Base-by-base conservation (phyloP, 2,329 filamentous ascomycete genomes). In the Ophiostoma ulmi region DNA sequence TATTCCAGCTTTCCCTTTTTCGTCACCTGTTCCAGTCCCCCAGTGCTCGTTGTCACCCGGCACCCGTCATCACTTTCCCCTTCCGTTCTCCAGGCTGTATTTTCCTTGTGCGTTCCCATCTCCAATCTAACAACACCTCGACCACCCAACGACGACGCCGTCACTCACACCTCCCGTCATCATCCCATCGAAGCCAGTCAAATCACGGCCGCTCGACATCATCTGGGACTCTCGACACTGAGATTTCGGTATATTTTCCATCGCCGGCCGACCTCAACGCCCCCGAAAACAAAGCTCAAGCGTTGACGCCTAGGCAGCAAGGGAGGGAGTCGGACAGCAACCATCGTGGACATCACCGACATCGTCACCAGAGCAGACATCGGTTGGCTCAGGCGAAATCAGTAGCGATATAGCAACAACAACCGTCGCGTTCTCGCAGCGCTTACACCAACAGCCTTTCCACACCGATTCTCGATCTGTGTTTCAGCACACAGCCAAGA, bases 51-150 rank as follows among this genome's bases (percentile, higher is more conserved):
- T 48, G 64, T 67, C 65, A 67, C 65, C 65, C n/a, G 39, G 65
- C 65, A 67, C 65, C 65, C 65, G 65, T 67, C 65, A 67, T 39
- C 39, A 67, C 65, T 39, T 31, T 65, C 17, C 26, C 65, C 65
- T n/a, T 38, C 17, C 63, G 31, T 44, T 39, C 20, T 48, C 39
- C 36, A 65, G 63, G 63, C 64, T 66, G 38, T 44, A 48, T 67
- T 67, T 67, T 67, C 65, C 65, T 67, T 14, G 63, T 39, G 63
- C 63, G 20, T 65, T 36, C 31, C n/a, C 65, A 67, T 67, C 65
- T 48, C 39, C 65, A 44, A 44, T 22, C n/a, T 67, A 44, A 31
- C 38, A 67, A 67, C 65, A 48, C 39, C 11, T 31, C n/a, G n/a
- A 48, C 36, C 38, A 48, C 65, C 65, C 65, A 67, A 41, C 65